These are phyloP conservation scores for Calonectria pteridis DNA, from an alignment of 2,329 filamentous ascomycete genomes.

Conservation along the genomic window DNA sequence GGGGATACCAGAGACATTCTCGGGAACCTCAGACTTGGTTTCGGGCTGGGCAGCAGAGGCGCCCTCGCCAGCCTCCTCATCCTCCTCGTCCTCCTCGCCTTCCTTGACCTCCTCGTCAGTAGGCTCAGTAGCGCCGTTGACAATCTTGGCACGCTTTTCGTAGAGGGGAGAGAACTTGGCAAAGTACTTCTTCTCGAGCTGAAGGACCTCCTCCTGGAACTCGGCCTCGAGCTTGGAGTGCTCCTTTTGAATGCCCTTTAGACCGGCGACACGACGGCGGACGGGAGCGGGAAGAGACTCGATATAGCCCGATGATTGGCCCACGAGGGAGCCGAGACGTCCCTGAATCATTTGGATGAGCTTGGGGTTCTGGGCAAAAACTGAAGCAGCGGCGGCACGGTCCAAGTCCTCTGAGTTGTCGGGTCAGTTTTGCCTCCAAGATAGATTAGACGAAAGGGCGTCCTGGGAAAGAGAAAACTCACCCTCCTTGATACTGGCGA, in stretches of 20 bases:
- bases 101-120: conserved; percentile 88
- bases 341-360: conserved; percentile 98
- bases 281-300: conserved; percentile 92
- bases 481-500: conserved; percentile 98
- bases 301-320: conserved; percentile 96
- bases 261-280: conserved; percentile 90
- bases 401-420: conserved; percentile 83
- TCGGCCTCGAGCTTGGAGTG: conserved; percentile 98
- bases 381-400: conserved; percentile 85
- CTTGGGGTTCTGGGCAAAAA: conserved; percentile 95
- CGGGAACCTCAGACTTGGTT: conserved; percentile 68
- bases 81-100: conserved; percentile 84
- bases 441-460: conserved; percentile 11
- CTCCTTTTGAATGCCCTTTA: conserved; percentile 98
- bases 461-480: conserved; percentile 51
- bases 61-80: conserved; percentile 77
- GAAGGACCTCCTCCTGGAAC: conserved; percentile 98
- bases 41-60: conserved; percentile 67
- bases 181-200: conserved; percentile 99
- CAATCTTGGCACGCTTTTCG: conserved; percentile 91
- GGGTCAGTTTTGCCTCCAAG: conserved; percentile 35
- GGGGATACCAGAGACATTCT: conserved; percentile 82
- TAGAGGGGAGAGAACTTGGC: conserved; percentile 98
- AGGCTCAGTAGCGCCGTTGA: conserved; percentile 89
- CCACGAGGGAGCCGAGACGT: conserved; percentile 92